phyloP scores from a whole-genome alignment of 2,329 filamentous ascomycete genomes.

The Neofusicoccum kwambonambiense region DNA sequence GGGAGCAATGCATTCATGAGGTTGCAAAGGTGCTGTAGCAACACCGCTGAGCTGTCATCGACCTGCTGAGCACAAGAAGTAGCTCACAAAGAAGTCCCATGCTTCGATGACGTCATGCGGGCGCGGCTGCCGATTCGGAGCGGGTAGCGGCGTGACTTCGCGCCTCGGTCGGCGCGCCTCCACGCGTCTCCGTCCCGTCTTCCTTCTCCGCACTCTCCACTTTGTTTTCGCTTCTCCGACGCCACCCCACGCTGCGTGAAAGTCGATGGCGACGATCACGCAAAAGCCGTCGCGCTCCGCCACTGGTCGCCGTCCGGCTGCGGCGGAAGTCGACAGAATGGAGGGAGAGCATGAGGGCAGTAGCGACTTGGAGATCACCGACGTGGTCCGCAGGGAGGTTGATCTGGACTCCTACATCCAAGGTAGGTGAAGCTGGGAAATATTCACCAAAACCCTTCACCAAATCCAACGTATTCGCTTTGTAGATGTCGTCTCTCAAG shows the following conservation, averaged over 20 bases:
- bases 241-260: neutral
- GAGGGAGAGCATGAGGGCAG: constrained; percentile 21
- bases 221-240: neutral
- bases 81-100: too few relatives aligned
- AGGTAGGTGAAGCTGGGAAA: constrained; percentile 19
- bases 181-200: neutral
- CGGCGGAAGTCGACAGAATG: constrained; percentile 15
- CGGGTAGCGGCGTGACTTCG: neutral
- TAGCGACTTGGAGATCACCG: constrained; percentile 44
- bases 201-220: neutral
- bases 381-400: constrained; percentile 30
- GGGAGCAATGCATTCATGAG: too few relatives aligned
- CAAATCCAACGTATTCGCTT: neutral
- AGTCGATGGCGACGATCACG: neutral
- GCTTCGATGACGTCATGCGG: neutral
- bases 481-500: neutral
- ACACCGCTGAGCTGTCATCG: too few relatives aligned
- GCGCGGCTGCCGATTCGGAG: neutral
- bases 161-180: neutral
- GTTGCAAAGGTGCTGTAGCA: too few relatives aligned
- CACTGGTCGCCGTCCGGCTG: neutral
- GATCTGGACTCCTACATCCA: constrained; percentile 34
- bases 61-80: too few relatives aligned
- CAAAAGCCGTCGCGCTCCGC: neutral
- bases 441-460: neutral